phyloP scores from a whole-genome alignment of 331 rosid species.

The Phaseolus coccineus region DNA sequence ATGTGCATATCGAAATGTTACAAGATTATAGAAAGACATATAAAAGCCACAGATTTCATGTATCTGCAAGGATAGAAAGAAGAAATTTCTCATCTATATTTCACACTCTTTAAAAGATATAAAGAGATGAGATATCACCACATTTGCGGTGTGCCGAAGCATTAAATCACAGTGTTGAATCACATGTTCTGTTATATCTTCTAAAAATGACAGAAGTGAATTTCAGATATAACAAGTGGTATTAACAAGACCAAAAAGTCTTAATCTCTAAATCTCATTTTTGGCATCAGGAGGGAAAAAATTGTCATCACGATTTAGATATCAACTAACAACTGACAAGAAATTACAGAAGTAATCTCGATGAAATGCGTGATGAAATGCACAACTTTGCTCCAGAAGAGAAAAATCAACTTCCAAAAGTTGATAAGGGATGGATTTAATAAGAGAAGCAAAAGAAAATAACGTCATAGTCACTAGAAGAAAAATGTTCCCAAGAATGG shows the following conservation, averaged over 20 bases:
- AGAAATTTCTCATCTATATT: not conserved
- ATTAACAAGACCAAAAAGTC: not conserved
- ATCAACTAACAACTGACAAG: not conserved
- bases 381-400: not conserved
- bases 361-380: not conserved
- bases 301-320: not conserved
- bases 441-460: not conserved
- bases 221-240: constrained; percentile 11
- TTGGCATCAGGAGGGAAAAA: not conserved
- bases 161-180: not conserved
- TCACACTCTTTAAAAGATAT: not conserved
- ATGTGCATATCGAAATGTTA: not conserved
- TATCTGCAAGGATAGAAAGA: not conserved
- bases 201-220: not conserved
- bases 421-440: constrained; percentile 2
- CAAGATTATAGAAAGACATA: not conserved
- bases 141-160: not conserved
- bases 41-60: not conserved
- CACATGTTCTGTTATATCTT: not conserved
- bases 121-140: not conserved
- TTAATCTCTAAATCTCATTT: not conserved
- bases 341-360: not conserved
- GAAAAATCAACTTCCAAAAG: not conserved
- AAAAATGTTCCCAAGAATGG: not conserved
- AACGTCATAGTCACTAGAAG: not conserved